Conservation (phyloP, 129 eudicot genomes). For the Chrysanthemum lavandulifolium region DNA sequence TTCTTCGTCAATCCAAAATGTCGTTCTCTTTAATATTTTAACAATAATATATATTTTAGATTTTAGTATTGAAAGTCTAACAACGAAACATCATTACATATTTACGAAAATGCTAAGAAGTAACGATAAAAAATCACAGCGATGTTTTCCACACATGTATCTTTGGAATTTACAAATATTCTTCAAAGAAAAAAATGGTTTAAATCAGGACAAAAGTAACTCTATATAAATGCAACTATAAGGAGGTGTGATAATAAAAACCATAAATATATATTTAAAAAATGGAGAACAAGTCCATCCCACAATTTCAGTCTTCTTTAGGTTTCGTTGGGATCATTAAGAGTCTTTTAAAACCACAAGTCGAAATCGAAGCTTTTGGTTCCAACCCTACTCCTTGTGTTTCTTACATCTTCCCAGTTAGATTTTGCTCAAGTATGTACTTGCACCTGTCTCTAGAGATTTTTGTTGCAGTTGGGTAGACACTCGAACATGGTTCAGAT, state of each 20-base stretch:
- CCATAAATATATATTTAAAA: background rate
- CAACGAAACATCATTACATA: conserved; percentile 4
- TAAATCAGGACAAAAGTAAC: too few species aligned
- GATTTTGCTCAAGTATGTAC: conserved; percentile 17
- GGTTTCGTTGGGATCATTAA: conserved; percentile 36
- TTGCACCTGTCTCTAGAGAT: conserved; percentile 2
- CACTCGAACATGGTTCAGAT: conserved; percentile 21
- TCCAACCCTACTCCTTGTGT: conserved; percentile 36
- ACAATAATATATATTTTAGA: background rate
- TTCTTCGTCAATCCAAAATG: conserved; percentile 11
- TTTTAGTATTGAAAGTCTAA: conserved; percentile 6
- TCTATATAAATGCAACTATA: conserved; percentile 10
- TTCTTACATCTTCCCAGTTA: conserved; percentile 29
- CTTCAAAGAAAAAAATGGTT: too few species aligned
- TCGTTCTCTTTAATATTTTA: background rate
- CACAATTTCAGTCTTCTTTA: conserved; percentile 26
- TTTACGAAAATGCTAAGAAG: background rate
- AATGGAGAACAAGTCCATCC: conserved; percentile 21
- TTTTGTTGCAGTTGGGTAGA: background rate
- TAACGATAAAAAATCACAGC: background rate
- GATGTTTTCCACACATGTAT: conserved; percentile 1
- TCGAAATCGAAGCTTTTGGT: conserved; percentile 27
- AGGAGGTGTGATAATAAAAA: background rate
- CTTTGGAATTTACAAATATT: background rate
- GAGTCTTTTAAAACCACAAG: conserved; percentile 32